Evolutionary conservation across 345 rosid species (phyloP).

Genomic region (Populus alba): DNA sequence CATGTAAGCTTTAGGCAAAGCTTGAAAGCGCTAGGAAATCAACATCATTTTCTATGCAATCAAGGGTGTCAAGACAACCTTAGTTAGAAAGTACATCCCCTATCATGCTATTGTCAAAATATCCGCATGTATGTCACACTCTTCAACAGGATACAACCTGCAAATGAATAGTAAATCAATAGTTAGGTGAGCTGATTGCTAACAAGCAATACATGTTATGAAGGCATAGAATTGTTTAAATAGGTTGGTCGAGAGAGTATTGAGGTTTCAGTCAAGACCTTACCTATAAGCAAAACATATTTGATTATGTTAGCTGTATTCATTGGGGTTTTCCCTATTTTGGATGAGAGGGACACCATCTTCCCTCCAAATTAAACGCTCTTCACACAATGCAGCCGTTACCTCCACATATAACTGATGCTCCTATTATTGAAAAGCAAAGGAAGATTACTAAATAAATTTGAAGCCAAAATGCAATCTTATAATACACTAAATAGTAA

Average conservation of each 20-base stretch:
- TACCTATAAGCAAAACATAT: background rate
- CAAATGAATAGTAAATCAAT: background rate
- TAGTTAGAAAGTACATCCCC: background rate
- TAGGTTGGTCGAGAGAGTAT: background rate
- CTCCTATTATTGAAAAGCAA: constrained; percentile 45
- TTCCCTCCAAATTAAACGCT: constrained; percentile 71
- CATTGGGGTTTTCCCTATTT: constrained; percentile 48
- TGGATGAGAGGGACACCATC: constrained; percentile 79
- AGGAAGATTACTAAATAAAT: background rate
- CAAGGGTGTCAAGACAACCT: background rate
- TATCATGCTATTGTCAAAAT: background rate
- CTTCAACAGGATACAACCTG: background rate
- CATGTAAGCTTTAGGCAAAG: background rate
- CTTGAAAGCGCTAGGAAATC: background rate
- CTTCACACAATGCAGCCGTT: constrained; percentile 61
- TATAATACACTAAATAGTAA: too few relatives aligned
- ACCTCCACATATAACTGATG: constrained; percentile 76
- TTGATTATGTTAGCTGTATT: constrained; percentile 31
- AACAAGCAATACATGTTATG: background rate
- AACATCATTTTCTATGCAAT: background rate
- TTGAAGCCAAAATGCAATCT: background rate
- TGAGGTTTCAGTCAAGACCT: background rate
- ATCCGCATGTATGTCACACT: background rate
- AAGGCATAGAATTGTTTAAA: background rate
- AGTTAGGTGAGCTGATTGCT: background rate